Percentiles rank a stretch among this genome's conserved stretches.
Conservation (phyloP, 2,329 filamentous ascomycete genomes). For the Ophiostoma triangulosporum region DNA sequence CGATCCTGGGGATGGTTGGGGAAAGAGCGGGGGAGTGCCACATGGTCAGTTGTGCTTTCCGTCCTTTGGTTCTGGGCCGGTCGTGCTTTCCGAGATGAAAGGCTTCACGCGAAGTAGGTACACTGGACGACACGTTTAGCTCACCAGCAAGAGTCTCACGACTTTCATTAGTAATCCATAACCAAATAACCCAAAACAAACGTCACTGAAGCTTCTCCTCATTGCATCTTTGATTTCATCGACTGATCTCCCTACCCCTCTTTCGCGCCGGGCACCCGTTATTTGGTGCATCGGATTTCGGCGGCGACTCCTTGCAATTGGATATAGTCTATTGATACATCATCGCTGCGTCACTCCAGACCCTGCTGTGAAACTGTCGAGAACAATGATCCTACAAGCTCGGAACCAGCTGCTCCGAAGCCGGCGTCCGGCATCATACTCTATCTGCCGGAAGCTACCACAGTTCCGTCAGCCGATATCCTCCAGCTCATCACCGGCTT, state of each 20-base stretch:
- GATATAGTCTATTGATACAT: neutral
- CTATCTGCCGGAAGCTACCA: neutral
- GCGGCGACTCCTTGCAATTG: neutral
- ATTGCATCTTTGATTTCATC: too few relatives aligned
- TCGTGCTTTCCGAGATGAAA: neutral
- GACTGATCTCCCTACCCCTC: neutral
- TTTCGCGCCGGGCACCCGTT: neutral
- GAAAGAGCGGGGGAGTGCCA: neutral
- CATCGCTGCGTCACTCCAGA: neutral
- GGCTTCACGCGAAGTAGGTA: neutral
- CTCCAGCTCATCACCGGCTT: conserved; percentile 2
- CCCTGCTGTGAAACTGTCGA: neutral
- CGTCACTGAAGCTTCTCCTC: too few relatives aligned
- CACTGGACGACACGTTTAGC: too few relatives aligned
- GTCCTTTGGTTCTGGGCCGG: neutral
- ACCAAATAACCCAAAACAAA: too few relatives aligned
- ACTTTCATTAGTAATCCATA: too few relatives aligned
- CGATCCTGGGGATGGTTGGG: neutral
- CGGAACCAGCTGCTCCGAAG: conserved; percentile 2
- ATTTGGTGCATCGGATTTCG: neutral
- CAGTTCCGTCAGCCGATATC: neutral
- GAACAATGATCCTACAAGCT: conserved; percentile 1
- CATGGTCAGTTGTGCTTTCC: neutral
- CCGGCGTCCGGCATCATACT: neutral
- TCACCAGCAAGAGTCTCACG: too few relatives aligned